Evolutionary conservation across 371 early-diverging fungal genomes (phyloP), one percentile per base, ranked within the genome.

Genomic region (Apophysomyces trapeziformis): DNA sequence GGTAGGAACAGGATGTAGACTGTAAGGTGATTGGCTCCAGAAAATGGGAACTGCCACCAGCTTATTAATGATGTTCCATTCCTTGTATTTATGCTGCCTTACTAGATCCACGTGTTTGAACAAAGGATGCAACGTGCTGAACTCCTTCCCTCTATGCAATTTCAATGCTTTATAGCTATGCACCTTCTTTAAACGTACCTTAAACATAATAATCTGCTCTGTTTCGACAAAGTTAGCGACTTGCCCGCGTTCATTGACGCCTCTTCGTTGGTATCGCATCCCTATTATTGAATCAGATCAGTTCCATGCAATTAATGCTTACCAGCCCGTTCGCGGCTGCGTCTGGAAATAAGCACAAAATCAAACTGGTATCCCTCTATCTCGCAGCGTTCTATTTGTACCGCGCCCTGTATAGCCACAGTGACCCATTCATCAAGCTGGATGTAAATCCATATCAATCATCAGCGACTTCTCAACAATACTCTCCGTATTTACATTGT

Each of bases 181-280:
- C 21, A 16, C 37, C 58, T 16, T 16, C 38, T 2, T 14, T 7
- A 6, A 41, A 26, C 12, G 36, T 73, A 78, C 79, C 63, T 74
- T 71, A 58, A 86, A 77, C 3, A 85, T 32, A 16, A 80, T 66
- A 11, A 75, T 65, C 66, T 87, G 85, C 57, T 88, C 89, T 35
- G 92, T 90, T 73, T 93, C 91, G 11, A 93, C 92, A 76, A 85
- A 90, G 64, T 92, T 90, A 11, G 89, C 84, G 5, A 83, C 85
- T 67, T 89, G 72, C 12, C 91, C 91, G 41, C 82, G 66, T 21
- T 79, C 75, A 78, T 91, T 86, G 26, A 84, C 58, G 14, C 92
- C 92, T 65, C 91, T 75, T 46, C 84, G 71, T 61, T 85, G 87
- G 64, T 85, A 90, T 67, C 92, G 78, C 70, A 88, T 80, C 12